A percentile compares a stretch with the other conserved stretches of the same genome.
Evolutionary conservation across 2,329 filamentous ascomycete genomes (phyloP).

Genomic region (Trichoderma sp.): DNA sequence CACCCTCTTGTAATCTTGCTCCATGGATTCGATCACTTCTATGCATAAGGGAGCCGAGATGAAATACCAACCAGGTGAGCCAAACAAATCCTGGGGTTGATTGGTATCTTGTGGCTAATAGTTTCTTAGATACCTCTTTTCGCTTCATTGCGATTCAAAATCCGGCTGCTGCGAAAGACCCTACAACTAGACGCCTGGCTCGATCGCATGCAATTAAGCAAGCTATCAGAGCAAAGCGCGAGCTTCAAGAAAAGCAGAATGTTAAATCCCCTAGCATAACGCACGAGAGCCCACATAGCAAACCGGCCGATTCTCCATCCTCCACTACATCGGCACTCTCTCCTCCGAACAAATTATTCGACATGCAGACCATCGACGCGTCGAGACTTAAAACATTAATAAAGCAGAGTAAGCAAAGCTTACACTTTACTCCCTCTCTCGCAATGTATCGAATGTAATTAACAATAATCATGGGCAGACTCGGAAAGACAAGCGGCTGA

Average conservation of each 20-base stretch:
- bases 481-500: not conserved
- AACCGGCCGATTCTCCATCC: not conserved
- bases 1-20: not conserved
- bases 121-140: not conserved
- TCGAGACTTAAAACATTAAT: not conserved
- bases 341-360: not conserved
- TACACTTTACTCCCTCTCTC: not conserved
- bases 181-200: not conserved
- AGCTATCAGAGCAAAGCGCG: not conserved
- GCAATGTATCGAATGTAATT: not conserved
- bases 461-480: not conserved
- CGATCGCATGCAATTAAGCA: not conserved
- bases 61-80: not conserved
- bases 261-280: not conserved
- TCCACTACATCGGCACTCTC: not conserved
- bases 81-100: not conserved
- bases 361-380: not conserved
- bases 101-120: not conserved
- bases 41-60: not conserved
- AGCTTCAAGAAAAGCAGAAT: not conserved
- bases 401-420: not conserved
- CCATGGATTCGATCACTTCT: not conserved
- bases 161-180: not conserved
- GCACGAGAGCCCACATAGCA: not conserved
- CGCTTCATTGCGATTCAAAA: not conserved